Evolutionary conservation across 257 asterid species (phyloP), one percentile per base, ranked within the genome.

Genomic region (Salvia splendens): DNA sequence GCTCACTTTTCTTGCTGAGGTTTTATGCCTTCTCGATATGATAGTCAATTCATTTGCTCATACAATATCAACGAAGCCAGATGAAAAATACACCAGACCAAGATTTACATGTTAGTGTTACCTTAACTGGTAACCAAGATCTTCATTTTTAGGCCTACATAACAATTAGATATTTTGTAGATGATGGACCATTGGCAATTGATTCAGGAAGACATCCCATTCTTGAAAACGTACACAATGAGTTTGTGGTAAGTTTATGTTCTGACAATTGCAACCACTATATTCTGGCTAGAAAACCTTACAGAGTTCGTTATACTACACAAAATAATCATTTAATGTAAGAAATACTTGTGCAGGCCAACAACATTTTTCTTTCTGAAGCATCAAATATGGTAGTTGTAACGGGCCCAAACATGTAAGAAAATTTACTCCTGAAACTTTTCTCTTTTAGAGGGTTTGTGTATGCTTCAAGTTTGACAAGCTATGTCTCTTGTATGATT

Each of bases 321-420:
- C 24, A 50, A 28, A 61, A 38, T 71, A 47, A 56, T 56, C 68
- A 68, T 69, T 49, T 70, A 71, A 56, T 49, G 61, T 53, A 67
- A 65, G 70, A 43, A 66, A 69, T 40, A 12, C 73, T 79, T 78
- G 69, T 81, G 79, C 97, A 93, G 98, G 94, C 96, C 73, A 93
- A 93, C 84, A 86, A 85, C 68, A 87, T 90, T 61, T 90, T 85
- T 80, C 97, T 93, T 52, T 90, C 99, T 67, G 99, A 90, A 79
- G 96, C 97, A 75, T 91, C 99, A 77, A 90, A 90, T 76, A 88
- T 90, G 96, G 83, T 87, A 45, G 74, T 90, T 61, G 95, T 93
- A 75, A 86, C 86, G 16, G 99, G 99, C 69, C 99, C 99, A 73
- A 93, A 93, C 89, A 93, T 93, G 99, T 93, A 88, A 89, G 97